Evolutionary conservation across 345 rosid species (phyloP).

Genomic region (Arabis alpina): DNA sequence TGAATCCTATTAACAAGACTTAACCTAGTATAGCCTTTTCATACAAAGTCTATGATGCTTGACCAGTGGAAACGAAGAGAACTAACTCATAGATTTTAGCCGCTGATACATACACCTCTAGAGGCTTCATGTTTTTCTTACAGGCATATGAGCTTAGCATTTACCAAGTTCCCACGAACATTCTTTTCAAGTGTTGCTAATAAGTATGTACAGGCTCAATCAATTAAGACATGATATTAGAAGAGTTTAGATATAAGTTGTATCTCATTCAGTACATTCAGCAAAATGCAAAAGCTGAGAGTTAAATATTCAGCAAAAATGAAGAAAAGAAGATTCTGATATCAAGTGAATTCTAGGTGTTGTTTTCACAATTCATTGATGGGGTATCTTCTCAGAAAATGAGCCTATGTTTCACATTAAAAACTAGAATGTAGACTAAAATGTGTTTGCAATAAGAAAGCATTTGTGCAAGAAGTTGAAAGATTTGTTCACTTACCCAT

Average conservation of each 20-base stretch:
- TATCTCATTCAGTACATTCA: background rate
- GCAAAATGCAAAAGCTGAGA: constrained; percentile 1
- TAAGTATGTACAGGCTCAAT: background rate
- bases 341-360: background rate
- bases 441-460: background rate
- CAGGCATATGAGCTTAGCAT: background rate
- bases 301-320: too few relatives aligned
- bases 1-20: background rate
- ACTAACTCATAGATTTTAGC: background rate
- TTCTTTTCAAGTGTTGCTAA: constrained; percentile 8
- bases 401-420: background rate
- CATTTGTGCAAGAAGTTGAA: background rate
- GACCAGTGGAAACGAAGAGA: background rate
- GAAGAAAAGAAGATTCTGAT: constrained; percentile 4
- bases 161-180: constrained; percentile 14
- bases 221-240: background rate
- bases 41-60: background rate
- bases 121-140: constrained; percentile 5
- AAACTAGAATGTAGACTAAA: too few relatives aligned
- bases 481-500: constrained; percentile 58
- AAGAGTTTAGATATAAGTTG: background rate
- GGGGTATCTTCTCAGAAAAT: too few relatives aligned
- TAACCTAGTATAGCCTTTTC: background rate
- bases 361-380: too few relatives aligned
- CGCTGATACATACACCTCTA: constrained; percentile 10